Conservation (phyloP, 345 rosid genomes). For the Eucalyptus cloeziana region DNA sequence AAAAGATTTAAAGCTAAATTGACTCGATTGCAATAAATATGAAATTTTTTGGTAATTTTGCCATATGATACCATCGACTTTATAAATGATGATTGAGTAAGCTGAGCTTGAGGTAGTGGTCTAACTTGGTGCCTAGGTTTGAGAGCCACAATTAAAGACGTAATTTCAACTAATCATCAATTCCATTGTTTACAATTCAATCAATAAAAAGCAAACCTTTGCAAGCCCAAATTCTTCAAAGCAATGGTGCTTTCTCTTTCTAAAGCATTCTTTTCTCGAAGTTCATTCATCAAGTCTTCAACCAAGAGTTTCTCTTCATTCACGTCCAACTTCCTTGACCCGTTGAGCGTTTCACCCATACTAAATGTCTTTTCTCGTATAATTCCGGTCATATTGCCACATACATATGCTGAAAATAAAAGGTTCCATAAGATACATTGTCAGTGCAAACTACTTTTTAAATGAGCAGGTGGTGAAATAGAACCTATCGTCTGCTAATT, state of each 20-base stretch:
- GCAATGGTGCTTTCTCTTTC: background rate
- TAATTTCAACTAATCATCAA: too few relatives aligned
- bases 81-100: too few relatives aligned
- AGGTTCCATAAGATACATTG: background rate
- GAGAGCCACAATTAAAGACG: too few relatives aligned
- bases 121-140: too few relatives aligned
- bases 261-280: background rate
- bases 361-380: background rate
- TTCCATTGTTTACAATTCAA: background rate
- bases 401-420: constrained; percentile 9
- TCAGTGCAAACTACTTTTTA: too few relatives aligned
- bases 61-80: too few relatives aligned
- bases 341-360: constrained; percentile 1
- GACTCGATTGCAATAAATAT: too few relatives aligned
- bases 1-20: too few relatives aligned
- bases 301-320: background rate
- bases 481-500: too few relatives aligned
- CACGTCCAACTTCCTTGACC: background rate
- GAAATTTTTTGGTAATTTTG: too few relatives aligned
- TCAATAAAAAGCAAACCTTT: background rate
- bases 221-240: constrained; percentile 3
- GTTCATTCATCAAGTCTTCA: background rate
- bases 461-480: background rate
- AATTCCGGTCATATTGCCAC: constrained; percentile 6
- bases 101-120: too few relatives aligned